Conservation (phyloP, 768 basidiomycete species). For the Clitopilus hobsonii region DNA sequence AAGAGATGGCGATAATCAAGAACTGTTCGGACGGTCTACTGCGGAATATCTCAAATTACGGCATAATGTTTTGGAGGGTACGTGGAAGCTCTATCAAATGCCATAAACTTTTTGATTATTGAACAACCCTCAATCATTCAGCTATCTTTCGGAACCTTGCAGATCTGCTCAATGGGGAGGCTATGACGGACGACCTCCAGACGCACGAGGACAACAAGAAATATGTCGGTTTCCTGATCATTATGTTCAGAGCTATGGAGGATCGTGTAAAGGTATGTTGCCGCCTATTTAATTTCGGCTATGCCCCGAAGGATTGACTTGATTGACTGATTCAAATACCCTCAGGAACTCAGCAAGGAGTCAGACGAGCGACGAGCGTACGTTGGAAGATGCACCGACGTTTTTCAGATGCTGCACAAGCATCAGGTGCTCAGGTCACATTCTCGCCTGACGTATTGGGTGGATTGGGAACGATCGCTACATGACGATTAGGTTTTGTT, state of each 20-base stretch:
- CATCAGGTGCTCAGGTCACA: slow-evolving; percentile 25
- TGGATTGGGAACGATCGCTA: neutral
- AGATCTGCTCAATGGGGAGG: slow-evolving; percentile 24
- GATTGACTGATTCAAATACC: slow-evolving; percentile 4
- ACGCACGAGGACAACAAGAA: slow-evolving; percentile 24
- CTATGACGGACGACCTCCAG: slow-evolving; percentile 13
- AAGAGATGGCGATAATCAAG: slow-evolving; percentile 1
- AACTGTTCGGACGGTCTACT: neutral
- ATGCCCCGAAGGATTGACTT: neutral
- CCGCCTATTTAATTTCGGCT: neutral
- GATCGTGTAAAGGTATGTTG: slow-evolving; percentile 37
- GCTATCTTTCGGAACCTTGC: slow-evolving; percentile 44
- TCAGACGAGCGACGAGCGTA: slow-evolving; percentile 19
- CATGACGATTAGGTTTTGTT: neutral
- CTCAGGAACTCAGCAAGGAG: slow-evolving; percentile 12
- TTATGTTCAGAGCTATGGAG: slow-evolving; percentile 50
- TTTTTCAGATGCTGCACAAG: slow-evolving; percentile 21
- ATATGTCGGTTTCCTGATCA: slow-evolving; percentile 35
- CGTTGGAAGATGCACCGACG: slow-evolving; percentile 25
- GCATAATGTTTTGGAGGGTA: slow-evolving; percentile 10
- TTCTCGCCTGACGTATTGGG: slow-evolving; percentile 8
- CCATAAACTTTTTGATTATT: neutral
- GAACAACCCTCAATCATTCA: slow-evolving; percentile 2
- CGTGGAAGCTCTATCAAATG: neutral
- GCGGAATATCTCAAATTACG: slow-evolving; percentile 15